These are phyloP conservation scores for Aspergillus neoniger DNA, from an alignment of 2,329 filamentous ascomycete species.

Conservation along the genomic window DNA sequence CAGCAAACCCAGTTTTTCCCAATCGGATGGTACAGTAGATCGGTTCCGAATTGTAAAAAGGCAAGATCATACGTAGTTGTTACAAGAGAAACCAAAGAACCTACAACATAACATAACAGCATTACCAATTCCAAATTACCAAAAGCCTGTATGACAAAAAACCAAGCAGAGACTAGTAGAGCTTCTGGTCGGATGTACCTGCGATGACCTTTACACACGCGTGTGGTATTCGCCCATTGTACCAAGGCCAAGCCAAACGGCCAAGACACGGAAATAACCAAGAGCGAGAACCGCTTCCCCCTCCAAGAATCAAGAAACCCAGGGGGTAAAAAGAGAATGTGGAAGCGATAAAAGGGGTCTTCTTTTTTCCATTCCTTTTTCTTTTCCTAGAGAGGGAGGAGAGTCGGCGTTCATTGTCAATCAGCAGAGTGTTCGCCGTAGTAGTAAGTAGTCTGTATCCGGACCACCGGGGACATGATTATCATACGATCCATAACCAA, in stretches of 20 bases:
- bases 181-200: neutral
- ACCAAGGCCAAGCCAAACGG: neutral
- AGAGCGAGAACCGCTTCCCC: neutral
- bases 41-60: neutral
- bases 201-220: neutral
- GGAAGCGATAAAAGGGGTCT: no score
- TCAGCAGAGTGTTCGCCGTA: no score
- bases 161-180: neutral
- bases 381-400: no score
- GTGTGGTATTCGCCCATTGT: neutral
- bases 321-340: neutral
- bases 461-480: constrained; percentile 1
- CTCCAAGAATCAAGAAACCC: neutral
- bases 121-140: neutral
- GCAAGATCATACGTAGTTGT: neutral
- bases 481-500: constrained; percentile 3
- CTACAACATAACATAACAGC: no score
- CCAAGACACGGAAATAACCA: neutral
- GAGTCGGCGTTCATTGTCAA: no score
- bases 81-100: neutral
- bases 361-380: no score
- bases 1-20: neutral
- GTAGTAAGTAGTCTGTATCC: neutral
- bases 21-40: neutral
- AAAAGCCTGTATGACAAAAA: neutral